These are phyloP conservation scores for Pigoraptor vietnamica DNA, from an alignment of 78 protist species.

Conservation along the genomic window DNA sequence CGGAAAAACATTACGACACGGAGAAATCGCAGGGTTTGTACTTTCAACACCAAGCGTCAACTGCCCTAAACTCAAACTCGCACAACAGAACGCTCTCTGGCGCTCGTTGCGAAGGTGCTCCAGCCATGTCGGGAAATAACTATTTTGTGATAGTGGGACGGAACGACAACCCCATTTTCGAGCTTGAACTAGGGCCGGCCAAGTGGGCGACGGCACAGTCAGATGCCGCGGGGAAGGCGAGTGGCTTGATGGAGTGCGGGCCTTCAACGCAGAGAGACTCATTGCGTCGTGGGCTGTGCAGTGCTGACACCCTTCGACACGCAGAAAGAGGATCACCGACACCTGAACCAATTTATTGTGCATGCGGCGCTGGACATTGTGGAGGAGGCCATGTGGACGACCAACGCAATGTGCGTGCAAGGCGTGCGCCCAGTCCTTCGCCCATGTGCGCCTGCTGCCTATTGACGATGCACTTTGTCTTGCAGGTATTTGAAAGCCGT, in stretches of 20 bases:
- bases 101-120: neutral
- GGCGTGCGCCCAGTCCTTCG: neutral
- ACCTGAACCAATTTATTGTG: slow-evolving; percentile 43
- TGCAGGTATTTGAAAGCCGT: slow-evolving; percentile 32
- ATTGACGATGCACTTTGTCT: too few species aligned
- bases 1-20: too few species aligned
- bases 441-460: neutral
- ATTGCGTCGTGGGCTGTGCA: neutral
- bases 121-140: neutral
- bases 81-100: neutral
- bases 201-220: neutral
- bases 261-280: neutral
- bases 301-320: neutral
- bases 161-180: slow-evolving; percentile 18
- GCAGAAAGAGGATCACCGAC: slow-evolving; percentile 19
- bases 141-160: slow-evolving; percentile 27
- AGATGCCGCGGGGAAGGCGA: neutral
- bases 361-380: slow-evolving; percentile 59
- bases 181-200: neutral
- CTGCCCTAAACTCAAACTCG: neutral
- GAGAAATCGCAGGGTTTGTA: too few species aligned
- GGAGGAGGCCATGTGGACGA: slow-evolving; percentile 61
- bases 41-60: too few species aligned
- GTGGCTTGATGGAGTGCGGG: neutral
- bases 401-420: slow-evolving; percentile 11